Evolutionary conservation across 2,329 filamentous ascomycete genomes (phyloP), one percentile per base, ranked within the genome.

Genomic region (Fusarium coffeatum): DNA sequence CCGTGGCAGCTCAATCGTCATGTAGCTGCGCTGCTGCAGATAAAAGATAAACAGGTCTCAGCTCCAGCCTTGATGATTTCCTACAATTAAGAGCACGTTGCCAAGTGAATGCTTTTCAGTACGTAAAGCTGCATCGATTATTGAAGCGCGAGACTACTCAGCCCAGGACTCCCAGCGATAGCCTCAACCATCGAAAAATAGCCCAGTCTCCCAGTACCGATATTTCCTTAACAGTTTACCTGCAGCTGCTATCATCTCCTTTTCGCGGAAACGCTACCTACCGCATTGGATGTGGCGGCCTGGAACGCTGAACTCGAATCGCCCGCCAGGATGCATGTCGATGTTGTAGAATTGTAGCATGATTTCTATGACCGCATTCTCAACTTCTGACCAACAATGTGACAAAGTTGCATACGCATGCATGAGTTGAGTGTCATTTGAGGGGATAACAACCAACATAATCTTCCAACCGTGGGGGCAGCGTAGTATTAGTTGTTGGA

Each of bases 281-380:
- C 46, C 55, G 51, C 43, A 53, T 64, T 56, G 30, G 58, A 54
- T 68, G 40, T 45, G 47, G 55, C 28, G 55, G 45, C 49, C 32
- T 51, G 47, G 45, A 37, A 32, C 43, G 18, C 27, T 32, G 32
- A 56, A 43, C 32, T 55, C 37, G 53, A 43, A 40, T 34, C 25
- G 37, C 42, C 50, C 34, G 30, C 50, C 22, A 34, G 28, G 40
- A 28, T 49, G 50, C 53, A 64, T 56, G 47, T 55, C 61, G 51
- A 58, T 71, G n/a, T 20, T 9, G 58, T 47, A 53, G 51, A 41
- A 57, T 56, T 65, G 18, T 64, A 58, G 55, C 49, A 62, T 71
- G 59, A 62, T 46, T 40, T 51, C 42, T 30, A 27, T 42, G 42
- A 37, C 32, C 28, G 40, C 42, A 47, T 25, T 58, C 43, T 54